Base-by-base conservation (phyloP, 31 red algal genomes). In the Bonnemaisonia californica region DNA sequence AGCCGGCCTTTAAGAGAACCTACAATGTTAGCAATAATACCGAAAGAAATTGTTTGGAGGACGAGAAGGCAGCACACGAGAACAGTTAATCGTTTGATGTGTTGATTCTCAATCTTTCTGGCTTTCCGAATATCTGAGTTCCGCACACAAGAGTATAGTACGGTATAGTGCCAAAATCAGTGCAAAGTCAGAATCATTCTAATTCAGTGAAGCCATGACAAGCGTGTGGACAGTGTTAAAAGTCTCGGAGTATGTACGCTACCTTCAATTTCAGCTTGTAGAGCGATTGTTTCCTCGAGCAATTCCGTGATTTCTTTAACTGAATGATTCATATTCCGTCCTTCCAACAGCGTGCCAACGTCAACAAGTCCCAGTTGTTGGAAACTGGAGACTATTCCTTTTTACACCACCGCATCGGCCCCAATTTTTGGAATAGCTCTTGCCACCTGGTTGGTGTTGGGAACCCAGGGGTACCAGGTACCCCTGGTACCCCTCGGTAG, bases 231-330 rank as follows among this genome's bases (percentile, higher is more conserved):
- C n/a, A n/a, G n/a, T n/a, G n/a, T n/a, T n/a, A n/a, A n/a, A n/a
- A n/a, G n/a, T n/a, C n/a, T n/a, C n/a, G n/a, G n/a, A n/a, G n/a
- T n/a, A 22, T 12, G 27, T 31, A 62, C 28, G 37, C 0, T 87
- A 87, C 85, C 85, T 81, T 89, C 69, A 21, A 89, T 74, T 74
- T 89, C 76, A 3, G 75, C 47, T 74, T 89, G 71, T n/a, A 89
- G 30, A 19, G 75, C 74, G 24, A 80, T 81, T 3, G 75, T 74
- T 56, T 89, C 85, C 38, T 80, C 85, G 2, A 89, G 40, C 65
- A 89, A 36, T 5, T 42, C 54, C 5, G 33, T 74, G 3, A 89
- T 42, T 41, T 73, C 74, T 61, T 37, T 57, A 1, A 73, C 40
- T 38, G 38, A 23, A 28, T 21, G 12, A 38, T 68, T 27, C 12